These are phyloP conservation scores for Vanrija sp. DNA, from an alignment of 1,284 basidiomycete species.

Conservation along the genomic window DNA sequence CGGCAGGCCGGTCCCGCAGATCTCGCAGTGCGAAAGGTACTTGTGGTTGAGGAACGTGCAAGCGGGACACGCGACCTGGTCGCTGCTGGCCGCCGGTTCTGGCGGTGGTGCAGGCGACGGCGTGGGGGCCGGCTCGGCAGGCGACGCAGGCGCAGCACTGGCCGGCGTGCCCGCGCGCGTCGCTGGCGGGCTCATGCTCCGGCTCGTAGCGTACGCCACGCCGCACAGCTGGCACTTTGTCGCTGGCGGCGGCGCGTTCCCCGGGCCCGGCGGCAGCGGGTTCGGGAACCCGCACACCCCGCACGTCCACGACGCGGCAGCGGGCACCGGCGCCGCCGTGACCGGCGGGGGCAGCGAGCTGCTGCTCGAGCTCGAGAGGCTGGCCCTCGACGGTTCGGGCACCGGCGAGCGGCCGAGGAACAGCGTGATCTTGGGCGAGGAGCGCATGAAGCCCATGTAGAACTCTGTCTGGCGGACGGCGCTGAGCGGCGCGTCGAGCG, in stretches of 20 bases:
- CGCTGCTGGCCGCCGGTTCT: not conserved
- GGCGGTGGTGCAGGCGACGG: not conserved
- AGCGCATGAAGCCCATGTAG: conserved; percentile 88
- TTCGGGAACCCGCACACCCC: conserved; percentile 79
- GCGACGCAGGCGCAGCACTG: not conserved
- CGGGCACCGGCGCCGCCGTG: not conserved
- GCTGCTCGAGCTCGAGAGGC: not conserved
- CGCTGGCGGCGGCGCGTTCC: conserved; percentile 46
- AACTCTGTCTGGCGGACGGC: conserved; percentile 75
- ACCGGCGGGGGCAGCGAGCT: not conserved
- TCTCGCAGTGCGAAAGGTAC: conserved; percentile 72
- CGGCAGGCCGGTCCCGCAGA: conserved; percentile 70
- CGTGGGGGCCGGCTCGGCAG: not conserved
- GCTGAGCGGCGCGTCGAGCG: conserved; percentile 58
- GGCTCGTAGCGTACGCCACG: conserved; percentile 40
- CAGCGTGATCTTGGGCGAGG: conserved; percentile 83
- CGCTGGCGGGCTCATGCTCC: conserved; percentile 5
- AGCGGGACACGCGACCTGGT: conserved; percentile 63
- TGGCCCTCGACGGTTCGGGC: conserved; percentile 15
- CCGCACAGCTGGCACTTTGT: conserved; percentile 68
- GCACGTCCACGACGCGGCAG: conserved; percentile 62
- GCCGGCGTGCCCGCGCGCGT: conserved; percentile 8
- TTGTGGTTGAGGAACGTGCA: conserved; percentile 93
- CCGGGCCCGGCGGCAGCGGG: conserved; percentile 49
- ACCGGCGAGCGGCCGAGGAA: conserved; percentile 51